Evolutionary conservation across 2,329 filamentous ascomycete genomes (phyloP), one percentile per base, ranked within the genome.

Genomic region (Aspergillus phoenicis): DNA sequence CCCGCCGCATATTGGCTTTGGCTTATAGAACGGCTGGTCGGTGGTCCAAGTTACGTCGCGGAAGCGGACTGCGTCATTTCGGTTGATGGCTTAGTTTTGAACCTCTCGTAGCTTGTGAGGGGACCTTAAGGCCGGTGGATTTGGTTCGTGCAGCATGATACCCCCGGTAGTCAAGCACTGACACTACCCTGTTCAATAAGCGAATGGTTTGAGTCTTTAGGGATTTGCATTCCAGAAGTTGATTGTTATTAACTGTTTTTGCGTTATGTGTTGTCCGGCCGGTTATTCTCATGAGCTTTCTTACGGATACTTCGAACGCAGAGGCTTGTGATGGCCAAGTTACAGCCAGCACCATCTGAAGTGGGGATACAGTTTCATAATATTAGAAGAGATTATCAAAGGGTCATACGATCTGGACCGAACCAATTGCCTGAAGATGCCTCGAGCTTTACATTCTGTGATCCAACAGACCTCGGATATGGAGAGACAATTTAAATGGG

Each of bases 61-160:
- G 45, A 11, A 26, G 22, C 15, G 24, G 10, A 28, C 26, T 30
- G 26, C 28, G 24, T 30, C 26, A 30, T 30, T 17, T 13, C 8
- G 2, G 15, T 33, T 13, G 15, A 20, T 20, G 8, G 15, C 47
- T 17, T 51, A 15, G 8, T 30, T 30, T 22, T 20, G 24, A 11
- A 36, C 33, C 41, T 20, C 17, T 43, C 41, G 13, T 24, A 3
- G 11, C n/a, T 48, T 48, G 24, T n/a, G 24, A n/a, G 45, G 24
- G 8, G n/a, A 49, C 7, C 7, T n/a, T 8, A 28, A 30, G 24
- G 24, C 45, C 26, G 10, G 24, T 49, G 24, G 22, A n/a, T 13
- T 49, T 49, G 45, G 8, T 28, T 57, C 51, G 36, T 54, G 58
- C 48, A 61, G 55, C 57, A 52, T 15, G 53, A 52, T 57, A 49